A percentile compares a stretch with the other conserved stretches of the same genome.
Evolutionary conservation across 2,329 filamentous ascomycete species (phyloP).

Genomic region (Aspergillus ochraceus): DNA sequence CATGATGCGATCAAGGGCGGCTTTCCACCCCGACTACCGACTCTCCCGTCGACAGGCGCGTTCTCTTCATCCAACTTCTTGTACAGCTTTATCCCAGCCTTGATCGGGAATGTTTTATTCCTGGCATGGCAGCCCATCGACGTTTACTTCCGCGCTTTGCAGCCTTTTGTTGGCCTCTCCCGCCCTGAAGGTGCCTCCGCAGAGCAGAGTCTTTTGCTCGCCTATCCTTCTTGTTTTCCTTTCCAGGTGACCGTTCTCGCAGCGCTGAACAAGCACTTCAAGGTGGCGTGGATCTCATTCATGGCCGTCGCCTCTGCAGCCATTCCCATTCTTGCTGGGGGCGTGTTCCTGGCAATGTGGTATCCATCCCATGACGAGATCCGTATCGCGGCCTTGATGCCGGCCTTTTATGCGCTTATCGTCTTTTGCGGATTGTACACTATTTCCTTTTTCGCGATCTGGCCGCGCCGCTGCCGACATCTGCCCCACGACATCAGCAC

Average conservation of each 20-base stretch:
- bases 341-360: constrained; percentile 63
- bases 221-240: constrained; percentile 57
- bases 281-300: constrained; percentile 57
- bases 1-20: constrained; percentile 65
- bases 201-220: constrained; percentile 56
- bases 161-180: constrained; percentile 59
- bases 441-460: constrained; percentile 60
- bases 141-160: constrained; percentile 59
- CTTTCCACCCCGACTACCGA: constrained; percentile 68
- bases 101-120: constrained; percentile 60
- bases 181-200: constrained; percentile 53
- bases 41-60: constrained; percentile 59
- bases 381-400: constrained; percentile 69
- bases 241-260: constrained; percentile 55
- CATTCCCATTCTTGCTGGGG: constrained; percentile 60
- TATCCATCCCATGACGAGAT: constrained; percentile 48
- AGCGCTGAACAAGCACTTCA: constrained; percentile 56
- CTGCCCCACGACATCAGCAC: constrained; percentile 73
- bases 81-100: constrained; percentile 65
- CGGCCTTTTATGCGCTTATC: constrained; percentile 72
- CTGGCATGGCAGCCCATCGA: constrained; percentile 62
- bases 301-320: constrained; percentile 53
- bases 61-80: constrained; percentile 89
- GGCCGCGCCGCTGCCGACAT: constrained; percentile 61
- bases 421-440: constrained; percentile 70